Base-by-base conservation (phyloP, 2,329 filamentous ascomycete genomes). In the Microcyclosporella mali region DNA sequence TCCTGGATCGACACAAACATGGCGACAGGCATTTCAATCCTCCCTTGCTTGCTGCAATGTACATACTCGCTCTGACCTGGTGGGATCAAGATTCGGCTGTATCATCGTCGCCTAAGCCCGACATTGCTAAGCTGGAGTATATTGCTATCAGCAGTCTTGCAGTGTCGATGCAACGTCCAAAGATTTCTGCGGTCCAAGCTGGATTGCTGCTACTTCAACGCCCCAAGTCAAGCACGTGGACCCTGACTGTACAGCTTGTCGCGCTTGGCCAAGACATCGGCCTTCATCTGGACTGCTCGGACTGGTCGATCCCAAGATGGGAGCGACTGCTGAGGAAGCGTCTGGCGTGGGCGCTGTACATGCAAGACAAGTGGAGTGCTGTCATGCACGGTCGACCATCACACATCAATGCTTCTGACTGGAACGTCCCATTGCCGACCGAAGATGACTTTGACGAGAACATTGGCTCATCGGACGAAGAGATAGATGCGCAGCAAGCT, bases 291-390 rank as follows among this genome's bases (percentile, higher is more conserved):
- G 88, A 95, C 65, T 94, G 88, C 67, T 79, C 83, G 4, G 73
- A 74, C 40, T 95, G 89, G 89, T 86, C 86, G 49, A 90, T 95
- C 41, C 86, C 88, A 19, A 74, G 75, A 0, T 95, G 88, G 88
- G 88, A 95, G 64, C 84, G 85, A 55, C 85, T 87, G 0, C 65
- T 95, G 45, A 77, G 89, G 47, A 92, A 90, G 62, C 79, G 89
- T 37, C 76, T 95, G 32, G 88, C 87, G 1, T 95, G 89, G 88
- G 88, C 86, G 2, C 66, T 94, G 38, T 94, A 92, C 62, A 90
- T 94, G 83, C 88, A 95, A 66, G 89, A 95, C 66, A 94, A 86
- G 64, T 94, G 88, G 88, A 86, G 85, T 12, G 82, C 88, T 2
- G 71, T 94, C 15, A 82, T 92, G 17, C 85, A 94, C 58, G 88